A percentile compares a stretch with the other conserved stretches of the same genome.
Conservation (phyloP, 1,284 basidiomycete species). For the Trichosporon sp. region DNA sequence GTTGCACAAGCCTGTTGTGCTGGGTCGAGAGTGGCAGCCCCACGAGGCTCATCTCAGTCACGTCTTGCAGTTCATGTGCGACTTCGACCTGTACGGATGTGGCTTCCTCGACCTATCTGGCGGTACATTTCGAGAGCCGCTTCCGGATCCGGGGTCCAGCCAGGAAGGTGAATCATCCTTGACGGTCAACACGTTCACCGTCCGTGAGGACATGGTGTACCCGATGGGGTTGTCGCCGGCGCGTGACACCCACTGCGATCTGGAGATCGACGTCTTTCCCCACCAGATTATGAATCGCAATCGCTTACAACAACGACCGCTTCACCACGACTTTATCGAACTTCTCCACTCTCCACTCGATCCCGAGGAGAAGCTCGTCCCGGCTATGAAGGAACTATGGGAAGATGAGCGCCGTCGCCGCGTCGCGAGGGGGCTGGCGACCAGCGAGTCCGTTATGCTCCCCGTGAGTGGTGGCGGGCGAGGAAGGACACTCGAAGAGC, state of each 20-base stretch:
- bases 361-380: conserved; percentile 75
- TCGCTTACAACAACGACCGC: conserved; percentile 65
- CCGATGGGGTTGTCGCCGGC: conserved; percentile 60
- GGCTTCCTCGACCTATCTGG: conserved; percentile 73
- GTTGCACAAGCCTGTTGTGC: conserved; percentile 75
- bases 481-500: conserved; percentile 45
- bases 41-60: conserved; percentile 92
- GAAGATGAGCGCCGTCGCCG: conserved; percentile 83
- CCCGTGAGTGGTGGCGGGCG: conserved; percentile 52
- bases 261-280: conserved; percentile 82
- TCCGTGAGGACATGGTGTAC: conserved; percentile 46
- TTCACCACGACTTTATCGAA: conserved; percentile 73
- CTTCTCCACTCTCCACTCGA: conserved; percentile 60
- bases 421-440: conserved; percentile 61
- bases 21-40: conserved; percentile 73
- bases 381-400: conserved; percentile 90
- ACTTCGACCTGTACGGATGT: conserved; percentile 94
- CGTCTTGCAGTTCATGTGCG: conserved; percentile 89
- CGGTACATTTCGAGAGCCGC: conserved; percentile 59
- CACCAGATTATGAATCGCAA: conserved; percentile 84
- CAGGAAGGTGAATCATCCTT: neutral
- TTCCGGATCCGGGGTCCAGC: conserved; percentile 51
- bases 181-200: conserved; percentile 40
- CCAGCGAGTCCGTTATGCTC: conserved; percentile 49
- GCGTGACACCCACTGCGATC: conserved; percentile 68